Evolutionary conservation across 75 land plant genomes (phyloP).

Genomic region (Gnetum montanum): DNA sequence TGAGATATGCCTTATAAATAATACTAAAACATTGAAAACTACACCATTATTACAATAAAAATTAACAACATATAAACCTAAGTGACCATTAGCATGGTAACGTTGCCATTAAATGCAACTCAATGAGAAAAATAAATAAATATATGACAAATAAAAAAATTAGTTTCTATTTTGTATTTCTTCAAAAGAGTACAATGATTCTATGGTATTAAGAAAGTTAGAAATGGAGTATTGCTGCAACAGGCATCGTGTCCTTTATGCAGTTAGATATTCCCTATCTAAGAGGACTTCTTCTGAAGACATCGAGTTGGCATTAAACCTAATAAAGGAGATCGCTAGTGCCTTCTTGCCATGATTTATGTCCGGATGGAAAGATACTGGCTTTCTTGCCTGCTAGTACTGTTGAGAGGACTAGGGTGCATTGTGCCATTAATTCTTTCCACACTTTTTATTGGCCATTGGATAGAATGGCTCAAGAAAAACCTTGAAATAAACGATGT

Average conservation of each 20-base stretch:
- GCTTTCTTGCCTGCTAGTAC: conserved; percentile 72
- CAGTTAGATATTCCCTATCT: conserved; percentile 30
- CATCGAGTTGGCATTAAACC: conserved; percentile 16
- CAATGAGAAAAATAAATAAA: too few relatives aligned
- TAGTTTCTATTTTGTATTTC: conserved; percentile 59
- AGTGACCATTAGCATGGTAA: too few relatives aligned
- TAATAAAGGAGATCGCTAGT: conserved; percentile 59
- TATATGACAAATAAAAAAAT: conserved; percentile 3
- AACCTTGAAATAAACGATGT: conserved; percentile 49
- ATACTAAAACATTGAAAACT: too few relatives aligned
- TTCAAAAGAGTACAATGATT: conserved; percentile 33
- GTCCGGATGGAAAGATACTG: conserved; percentile 84
- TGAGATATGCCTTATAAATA: too few relatives aligned
- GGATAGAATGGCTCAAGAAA: conserved; percentile 19
- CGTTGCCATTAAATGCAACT: too few relatives aligned
- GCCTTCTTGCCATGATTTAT: conserved; percentile 85
- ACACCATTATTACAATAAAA: too few relatives aligned
- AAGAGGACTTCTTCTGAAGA: conserved; percentile 18
- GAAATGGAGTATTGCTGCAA: conserved; percentile 93
- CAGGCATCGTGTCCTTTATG: conserved; percentile 84
- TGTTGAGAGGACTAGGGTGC: conserved; percentile 80
- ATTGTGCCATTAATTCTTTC: conserved; percentile 79
- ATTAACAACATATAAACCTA: too few relatives aligned
- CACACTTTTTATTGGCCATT: conserved; percentile 70
- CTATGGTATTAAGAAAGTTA: conserved; percentile 49